phyloP scores from a whole-genome alignment of 768 basidiomycete species.

The Strobilomyces dryophilus region DNA sequence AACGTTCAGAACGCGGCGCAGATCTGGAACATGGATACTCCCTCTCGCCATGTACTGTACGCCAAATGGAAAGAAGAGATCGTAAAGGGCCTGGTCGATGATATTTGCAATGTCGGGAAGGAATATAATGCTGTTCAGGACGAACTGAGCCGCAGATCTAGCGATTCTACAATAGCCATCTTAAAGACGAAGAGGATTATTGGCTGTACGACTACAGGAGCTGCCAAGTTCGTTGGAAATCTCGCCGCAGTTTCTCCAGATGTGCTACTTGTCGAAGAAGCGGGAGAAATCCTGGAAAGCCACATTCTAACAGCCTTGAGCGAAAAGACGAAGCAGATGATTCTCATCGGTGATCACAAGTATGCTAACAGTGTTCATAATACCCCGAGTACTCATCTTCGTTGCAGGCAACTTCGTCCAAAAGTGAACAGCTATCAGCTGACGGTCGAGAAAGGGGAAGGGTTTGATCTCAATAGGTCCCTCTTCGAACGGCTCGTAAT shows the following conservation, averaged over 20 bases:
- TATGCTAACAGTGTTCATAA: conserved; percentile 28
- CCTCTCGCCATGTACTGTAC: conserved; percentile 26
- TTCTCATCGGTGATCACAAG: conserved; percentile 75
- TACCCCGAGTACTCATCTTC: not conserved
- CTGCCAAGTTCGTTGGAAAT: conserved; percentile 52
- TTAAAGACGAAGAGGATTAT: conserved; percentile 51
- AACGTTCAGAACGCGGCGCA: conserved; percentile 20
- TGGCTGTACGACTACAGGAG: conserved; percentile 66
- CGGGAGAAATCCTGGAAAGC: conserved; percentile 68
- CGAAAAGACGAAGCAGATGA: conserved; percentile 43
- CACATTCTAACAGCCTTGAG: conserved; percentile 60
- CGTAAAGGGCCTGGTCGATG: conserved; percentile 1
- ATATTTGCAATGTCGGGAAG: too few relatives aligned
- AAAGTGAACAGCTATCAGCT: conserved; percentile 64
- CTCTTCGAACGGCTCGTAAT: conserved; percentile 67
- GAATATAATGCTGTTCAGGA: conserved; percentile 18
- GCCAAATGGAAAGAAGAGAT: conserved; percentile 38
- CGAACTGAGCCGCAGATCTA: conserved; percentile 34
- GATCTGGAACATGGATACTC: conserved; percentile 38
- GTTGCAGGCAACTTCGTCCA: conserved; percentile 60
- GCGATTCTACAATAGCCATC: conserved; percentile 29
- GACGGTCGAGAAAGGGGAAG: conserved; percentile 65
- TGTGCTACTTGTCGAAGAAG: conserved; percentile 66
- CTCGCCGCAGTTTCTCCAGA: conserved; percentile 46
- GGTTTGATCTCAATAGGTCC: conserved; percentile 62